Base-by-base conservation (phyloP, 345 rosid genomes). In the Barbarea vulgaris region DNA sequence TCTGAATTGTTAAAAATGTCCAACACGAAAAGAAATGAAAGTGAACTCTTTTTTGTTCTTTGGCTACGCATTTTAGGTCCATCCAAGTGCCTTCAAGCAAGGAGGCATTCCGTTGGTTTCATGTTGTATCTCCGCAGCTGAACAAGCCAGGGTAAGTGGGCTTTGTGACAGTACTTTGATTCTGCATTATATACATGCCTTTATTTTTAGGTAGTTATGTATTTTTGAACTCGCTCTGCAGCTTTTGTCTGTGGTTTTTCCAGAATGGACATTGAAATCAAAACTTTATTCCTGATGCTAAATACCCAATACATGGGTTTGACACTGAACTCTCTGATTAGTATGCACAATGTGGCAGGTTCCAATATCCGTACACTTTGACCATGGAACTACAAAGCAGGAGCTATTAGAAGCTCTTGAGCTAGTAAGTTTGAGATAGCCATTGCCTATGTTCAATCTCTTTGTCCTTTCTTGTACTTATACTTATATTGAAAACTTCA, bases 321-420 rank as follows among this genome's bases (percentile, higher is more conserved):
- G 50, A 67, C 10, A 17, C n/a, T 61, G 62, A 55, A 18, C 37
- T 44, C 25, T 22, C 36, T 42, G 17, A 34, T 10, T 61, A 39
- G 42, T 59, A 51, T 24, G 73, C 61, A 50, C 27, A 74, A 39
- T 70, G 27, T 79, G 68, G 78, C 91, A 94, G 98, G 98, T 91
- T 77, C 97, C 98, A 1, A 83, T 94, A 70, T 84, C 95, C 4
- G 91, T 94, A 51, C 98, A 94, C 83, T 91, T 91, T 79, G 98
- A 94, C 79, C 98, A 94, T 74, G 98, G 96, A 79, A 79, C 89
- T 72, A 83, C 87, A 25, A 94, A 87, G 88, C 80, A 83, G 70
- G 98, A 94, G 73, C 88, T 94, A 19, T 70, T 91, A 74, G 86
- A 88, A 84, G 87, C 93, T 72, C 80, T 94, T 69, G 91, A 88